These are phyloP conservation scores for Heritiera littoralis DNA, from an alignment of 345 rosid species.

Conservation along the genomic window DNA sequence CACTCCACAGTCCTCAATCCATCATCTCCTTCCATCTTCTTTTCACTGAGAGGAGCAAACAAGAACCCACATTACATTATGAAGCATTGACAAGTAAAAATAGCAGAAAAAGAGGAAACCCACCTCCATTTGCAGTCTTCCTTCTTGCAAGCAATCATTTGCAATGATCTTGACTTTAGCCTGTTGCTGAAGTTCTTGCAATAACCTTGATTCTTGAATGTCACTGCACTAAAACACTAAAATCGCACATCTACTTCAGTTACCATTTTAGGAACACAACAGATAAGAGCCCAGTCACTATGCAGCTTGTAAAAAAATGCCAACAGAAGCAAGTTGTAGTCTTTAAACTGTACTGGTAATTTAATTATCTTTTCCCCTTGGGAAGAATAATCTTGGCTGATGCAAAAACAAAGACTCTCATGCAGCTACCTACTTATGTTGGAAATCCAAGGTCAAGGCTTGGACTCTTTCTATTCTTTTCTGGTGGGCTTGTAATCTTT, in stretches of 20 bases:
- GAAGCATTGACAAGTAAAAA: background rate
- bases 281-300: background rate
- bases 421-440: background rate
- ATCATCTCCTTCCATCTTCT: constrained; percentile 42
- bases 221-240: background rate
- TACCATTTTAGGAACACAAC: background rate
- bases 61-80: constrained; percentile 32
- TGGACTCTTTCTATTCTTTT: background rate
- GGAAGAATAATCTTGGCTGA: background rate
- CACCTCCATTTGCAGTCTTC: constrained; percentile 42
- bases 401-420: background rate
- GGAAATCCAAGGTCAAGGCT: constrained; percentile 16
- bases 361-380: background rate
- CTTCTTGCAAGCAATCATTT: constrained; percentile 37
- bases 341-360: background rate
- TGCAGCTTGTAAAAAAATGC: background rate
- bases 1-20: constrained; percentile 62
- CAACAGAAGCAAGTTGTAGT: background rate
- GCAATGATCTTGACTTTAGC: background rate
- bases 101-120: constrained; percentile 11
- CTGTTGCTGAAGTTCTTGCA: background rate
- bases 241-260: background rate
- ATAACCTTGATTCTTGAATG: background rate
- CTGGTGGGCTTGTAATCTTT: background rate
- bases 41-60: constrained; percentile 32